phyloP scores from a whole-genome alignment of 768 basidiomycete genomes.

The Mycena rosella region DNA sequence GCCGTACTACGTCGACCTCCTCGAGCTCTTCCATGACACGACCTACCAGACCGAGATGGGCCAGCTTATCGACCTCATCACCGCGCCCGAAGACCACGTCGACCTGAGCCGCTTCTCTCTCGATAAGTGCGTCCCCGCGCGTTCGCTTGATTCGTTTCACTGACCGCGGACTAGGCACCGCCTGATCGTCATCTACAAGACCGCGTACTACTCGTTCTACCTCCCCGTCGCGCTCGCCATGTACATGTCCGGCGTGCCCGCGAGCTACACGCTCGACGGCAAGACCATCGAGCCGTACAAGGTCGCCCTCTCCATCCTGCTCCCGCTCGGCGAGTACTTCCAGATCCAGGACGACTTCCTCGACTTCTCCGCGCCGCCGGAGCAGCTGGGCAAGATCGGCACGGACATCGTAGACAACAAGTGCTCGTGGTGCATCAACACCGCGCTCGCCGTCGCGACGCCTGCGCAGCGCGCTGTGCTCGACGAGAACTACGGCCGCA shows the following conservation, averaged over 20 bases:
- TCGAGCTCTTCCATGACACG: constrained; percentile 93
- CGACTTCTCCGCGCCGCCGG: constrained; percentile 91
- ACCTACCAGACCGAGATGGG: constrained; percentile 96
- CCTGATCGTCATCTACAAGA: constrained; percentile 97
- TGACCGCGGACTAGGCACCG: constrained; percentile 69
- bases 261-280: constrained; percentile 50
- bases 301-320: constrained; percentile 81
- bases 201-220: constrained; percentile 98
- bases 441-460: constrained; percentile 73
- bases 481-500: constrained; percentile 66
- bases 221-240: constrained; percentile 97
- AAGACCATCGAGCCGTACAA: constrained; percentile 71
- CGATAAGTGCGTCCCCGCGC: constrained; percentile 66
- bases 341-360: constrained; percentile 98
- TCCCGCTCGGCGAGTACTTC: constrained; percentile 98
- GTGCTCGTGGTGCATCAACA: constrained; percentile 96
- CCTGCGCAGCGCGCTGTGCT: constrained; percentile 69
- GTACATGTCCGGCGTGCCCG: constrained; percentile 78
- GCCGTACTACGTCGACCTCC: constrained; percentile 86
- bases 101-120: constrained; percentile 92
- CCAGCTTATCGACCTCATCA: constrained; percentile 95
- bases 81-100: constrained; percentile 91
- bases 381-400: constrained; percentile 95
- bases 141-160: not conserved
- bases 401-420: constrained; percentile 99